Conservation (phyloP, 1,139 yeast genomes). For the Kodamaea alishanica region DNA sequence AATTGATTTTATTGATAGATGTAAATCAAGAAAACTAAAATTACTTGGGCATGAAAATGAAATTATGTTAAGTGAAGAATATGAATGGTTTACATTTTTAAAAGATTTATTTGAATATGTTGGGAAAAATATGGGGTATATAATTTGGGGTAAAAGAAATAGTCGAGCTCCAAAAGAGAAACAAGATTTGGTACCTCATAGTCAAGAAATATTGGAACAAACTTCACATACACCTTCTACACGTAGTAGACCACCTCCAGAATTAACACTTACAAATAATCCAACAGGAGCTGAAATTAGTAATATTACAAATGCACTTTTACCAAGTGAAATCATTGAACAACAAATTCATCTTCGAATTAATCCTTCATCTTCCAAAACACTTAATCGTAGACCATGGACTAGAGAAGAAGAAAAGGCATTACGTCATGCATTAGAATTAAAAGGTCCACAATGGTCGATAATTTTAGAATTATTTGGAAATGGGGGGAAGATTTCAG, state of each 20-base stretch:
- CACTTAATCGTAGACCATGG: slow-evolving; percentile 67
- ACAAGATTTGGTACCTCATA: slow-evolving; percentile 22
- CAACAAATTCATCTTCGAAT: slow-evolving; percentile 41
- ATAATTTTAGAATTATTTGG: slow-evolving; percentile 85
- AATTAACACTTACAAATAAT: slow-evolving; percentile 4
- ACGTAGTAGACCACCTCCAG: slow-evolving; percentile 3
- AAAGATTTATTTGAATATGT: slow-evolving; percentile 77
- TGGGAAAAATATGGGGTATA: slow-evolving; percentile 65
- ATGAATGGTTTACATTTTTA: slow-evolving; percentile 71
- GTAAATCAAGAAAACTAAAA: slow-evolving; percentile 63
- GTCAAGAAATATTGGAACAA: slow-evolving; percentile 21
- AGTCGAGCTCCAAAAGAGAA: slow-evolving; percentile 13
- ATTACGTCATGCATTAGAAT: slow-evolving; percentile 71
- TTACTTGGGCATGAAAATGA: slow-evolving; percentile 48
- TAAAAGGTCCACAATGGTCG: slow-evolving; percentile 91
- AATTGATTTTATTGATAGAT: slow-evolving; percentile 63
- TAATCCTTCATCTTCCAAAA: slow-evolving; percentile 28
- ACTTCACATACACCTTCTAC: background rate
- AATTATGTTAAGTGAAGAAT: slow-evolving; percentile 49
- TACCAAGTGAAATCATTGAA: slow-evolving; percentile 48
- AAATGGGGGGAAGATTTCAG: slow-evolving; percentile 84
- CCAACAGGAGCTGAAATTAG: slow-evolving; percentile 18
- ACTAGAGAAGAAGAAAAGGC: slow-evolving; percentile 86
- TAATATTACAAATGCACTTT: slow-evolving; percentile 28
- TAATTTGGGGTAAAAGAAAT: slow-evolving; percentile 62